Evolutionary conservation across 108 stramenopile genomes (phyloP).

Genomic region (Skeletonema marinoi): DNA sequence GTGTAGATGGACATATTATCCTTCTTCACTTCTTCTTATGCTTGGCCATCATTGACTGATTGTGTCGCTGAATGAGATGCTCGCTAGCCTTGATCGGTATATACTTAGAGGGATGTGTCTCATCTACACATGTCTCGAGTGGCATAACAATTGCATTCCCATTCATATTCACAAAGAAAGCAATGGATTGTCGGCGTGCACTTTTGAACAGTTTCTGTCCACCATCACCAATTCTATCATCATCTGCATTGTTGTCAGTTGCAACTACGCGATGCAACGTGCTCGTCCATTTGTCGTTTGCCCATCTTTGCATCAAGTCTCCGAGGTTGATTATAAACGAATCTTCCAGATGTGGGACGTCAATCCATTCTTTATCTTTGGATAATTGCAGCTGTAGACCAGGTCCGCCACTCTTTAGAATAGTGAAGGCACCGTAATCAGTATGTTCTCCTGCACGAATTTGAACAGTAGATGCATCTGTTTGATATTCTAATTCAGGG

Average conservation of each 20-base stretch:
- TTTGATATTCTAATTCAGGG: constrained; percentile 40
- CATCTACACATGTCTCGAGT: constrained; percentile 47
- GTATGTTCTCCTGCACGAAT: constrained; percentile 82
- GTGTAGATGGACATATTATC: background rate
- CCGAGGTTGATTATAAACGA: constrained; percentile 90
- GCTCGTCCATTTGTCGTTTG: constrained; percentile 69
- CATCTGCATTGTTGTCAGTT: background rate
- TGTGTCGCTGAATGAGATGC: constrained; percentile 53
- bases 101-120: constrained; percentile 38
- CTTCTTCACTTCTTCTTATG: background rate
- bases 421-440: constrained; percentile 88
- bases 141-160: constrained; percentile 62
- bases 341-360: constrained; percentile 61
- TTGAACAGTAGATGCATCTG: constrained; percentile 9
- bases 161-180: constrained; percentile 85
- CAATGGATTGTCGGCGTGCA: constrained; percentile 69
- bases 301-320: constrained; percentile 91
- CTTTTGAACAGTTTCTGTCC: constrained; percentile 8
- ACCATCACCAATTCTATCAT: background rate
- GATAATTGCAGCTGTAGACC: constrained; percentile 49
- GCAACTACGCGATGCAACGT: constrained; percentile 86
- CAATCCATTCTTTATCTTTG: constrained; percentile 60
- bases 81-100: constrained; percentile 64
- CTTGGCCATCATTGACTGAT: constrained; percentile 26
- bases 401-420: constrained; percentile 66